phyloP scores from a whole-genome alignment of 352 stramenopile species.

The Phytophthora gonapodyides region DNA sequence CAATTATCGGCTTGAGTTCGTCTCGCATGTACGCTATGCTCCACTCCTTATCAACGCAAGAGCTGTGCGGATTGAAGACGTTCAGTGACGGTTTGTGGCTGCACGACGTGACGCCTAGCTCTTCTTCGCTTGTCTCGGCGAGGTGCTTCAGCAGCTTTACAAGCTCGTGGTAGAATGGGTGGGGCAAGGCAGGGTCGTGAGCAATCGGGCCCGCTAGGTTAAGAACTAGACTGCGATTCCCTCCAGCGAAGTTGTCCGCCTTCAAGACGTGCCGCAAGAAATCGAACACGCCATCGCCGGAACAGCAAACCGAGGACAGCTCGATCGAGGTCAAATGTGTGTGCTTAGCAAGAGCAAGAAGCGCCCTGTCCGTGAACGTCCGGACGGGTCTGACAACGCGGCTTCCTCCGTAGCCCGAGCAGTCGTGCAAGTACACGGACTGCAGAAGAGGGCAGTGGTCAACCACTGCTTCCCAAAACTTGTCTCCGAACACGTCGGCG shows the following conservation, averaged over 20 bases:
- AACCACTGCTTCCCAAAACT: constrained; percentile 37
- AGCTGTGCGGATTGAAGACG: constrained; percentile 30
- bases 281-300: constrained; percentile 43
- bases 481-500: constrained; percentile 41
- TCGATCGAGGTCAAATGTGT: constrained; percentile 34
- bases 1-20: constrained; percentile 43
- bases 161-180: constrained; percentile 45
- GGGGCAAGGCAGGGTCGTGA: constrained; percentile 20
- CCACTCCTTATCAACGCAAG: constrained; percentile 28
- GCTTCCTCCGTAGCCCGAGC: constrained; percentile 35
- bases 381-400: constrained; percentile 32
- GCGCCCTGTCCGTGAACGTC: constrained; percentile 39
- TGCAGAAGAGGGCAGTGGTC: constrained; percentile 37
- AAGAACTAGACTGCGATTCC: constrained; percentile 21
- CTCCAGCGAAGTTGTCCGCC: constrained; percentile 15
- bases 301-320: constrained; percentile 37
- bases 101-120: constrained; percentile 19
- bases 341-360: constrained; percentile 40
- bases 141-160: constrained; percentile 33
- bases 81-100: constrained; percentile 28
- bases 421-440: constrained; percentile 31
- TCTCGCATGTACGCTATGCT: constrained; percentile 29
- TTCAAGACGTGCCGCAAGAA: constrained; percentile 39
- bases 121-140: constrained; percentile 14
- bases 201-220: constrained; percentile 38